Base-by-base conservation (phyloP, 1,284 basidiomycete species). In the Austroboletus niveus region DNA sequence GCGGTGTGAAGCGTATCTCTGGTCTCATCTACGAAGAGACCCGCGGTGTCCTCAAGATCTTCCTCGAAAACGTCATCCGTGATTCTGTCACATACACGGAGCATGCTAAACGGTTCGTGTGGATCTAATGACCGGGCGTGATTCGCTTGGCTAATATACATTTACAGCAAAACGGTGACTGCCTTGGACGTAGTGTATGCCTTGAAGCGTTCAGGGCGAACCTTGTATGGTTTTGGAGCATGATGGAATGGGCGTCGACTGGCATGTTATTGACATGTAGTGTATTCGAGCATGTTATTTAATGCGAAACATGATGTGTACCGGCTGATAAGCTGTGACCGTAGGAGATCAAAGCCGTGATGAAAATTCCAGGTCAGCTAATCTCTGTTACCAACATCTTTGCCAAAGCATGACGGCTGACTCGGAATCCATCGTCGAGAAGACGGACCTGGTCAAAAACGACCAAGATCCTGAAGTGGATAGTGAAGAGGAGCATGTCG, bases 31-130 rank as follows among this genome's bases (percentile, higher is more conserved):
- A 91, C 72, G 87, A 92, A 72, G 79, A 80, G 78, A 90, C 87
- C 47, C 87, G 90, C 62, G 87, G 89, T 72, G 87, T 91, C 50
- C 81, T 92, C 69, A 90, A 91, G 77, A 86, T 91, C 67, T 90
- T 91, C 78, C 74, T 87, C 45, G 80, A 85, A 76, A 82, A 79
- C 64, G 59, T 57, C 15, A 89, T 92, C 64, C 82, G 86, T 69
- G 88, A 93, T 77, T 91, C 89, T 55, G 90, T 92, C 69, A 92
- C 90, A 54, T 92, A 92, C 81, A 89, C 88, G 51, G 90, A 92
- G 72, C 89, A 92, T 75, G 89, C 90, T 62, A 93, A 92, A 80
- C 81, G 79, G 76, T 75, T 49, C 53, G 75, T 68, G 17, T 30
- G n/a, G 6, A 17, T 36, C 31, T 10, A 10, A 34, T 42, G 20